These are phyloP conservation scores for Russula compacta DNA, from an alignment of 768 basidiomycete species.

Conservation along the genomic window DNA sequence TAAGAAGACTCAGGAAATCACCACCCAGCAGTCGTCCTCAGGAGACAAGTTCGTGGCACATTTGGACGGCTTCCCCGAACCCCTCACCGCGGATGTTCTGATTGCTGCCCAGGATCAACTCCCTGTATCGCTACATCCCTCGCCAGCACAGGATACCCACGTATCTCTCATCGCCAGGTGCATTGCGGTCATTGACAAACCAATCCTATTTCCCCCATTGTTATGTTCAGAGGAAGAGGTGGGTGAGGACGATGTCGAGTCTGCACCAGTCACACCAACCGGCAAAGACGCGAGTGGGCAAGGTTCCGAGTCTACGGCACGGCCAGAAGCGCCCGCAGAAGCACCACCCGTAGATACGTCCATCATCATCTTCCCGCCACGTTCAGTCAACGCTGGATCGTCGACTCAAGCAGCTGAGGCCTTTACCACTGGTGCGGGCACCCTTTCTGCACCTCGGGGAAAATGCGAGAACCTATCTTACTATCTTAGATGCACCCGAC, in stretches of 20 bases:
- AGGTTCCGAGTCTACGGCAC: not conserved
- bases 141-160: not conserved
- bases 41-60: conserved; percentile 33
- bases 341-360: conserved; percentile 44
- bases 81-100: conserved; percentile 45
- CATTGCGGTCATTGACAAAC: conserved; percentile 42
- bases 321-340: not conserved
- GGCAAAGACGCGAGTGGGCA: not conserved
- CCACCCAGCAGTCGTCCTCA: not conserved
- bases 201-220: conserved; percentile 28
- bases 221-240: conserved; percentile 24
- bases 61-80: conserved; percentile 54
- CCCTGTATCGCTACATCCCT: not conserved
- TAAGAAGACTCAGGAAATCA: conserved; percentile 31
- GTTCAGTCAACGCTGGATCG: conserved; percentile 40
- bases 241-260: conserved; percentile 20
- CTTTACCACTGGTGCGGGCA: conserved; percentile 62
- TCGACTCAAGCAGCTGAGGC: conserved; percentile 42
- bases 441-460: conserved; percentile 62
- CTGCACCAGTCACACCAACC: conserved; percentile 9
- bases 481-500: not conserved
- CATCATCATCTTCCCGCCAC: conserved; percentile 69
- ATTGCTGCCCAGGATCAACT: conserved; percentile 39
- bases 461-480: conserved; percentile 44
- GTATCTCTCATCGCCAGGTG: conserved; percentile 33